Conservation (phyloP, 2,329 filamentous ascomycete genomes). For the Shiraia bambusicola region DNA sequence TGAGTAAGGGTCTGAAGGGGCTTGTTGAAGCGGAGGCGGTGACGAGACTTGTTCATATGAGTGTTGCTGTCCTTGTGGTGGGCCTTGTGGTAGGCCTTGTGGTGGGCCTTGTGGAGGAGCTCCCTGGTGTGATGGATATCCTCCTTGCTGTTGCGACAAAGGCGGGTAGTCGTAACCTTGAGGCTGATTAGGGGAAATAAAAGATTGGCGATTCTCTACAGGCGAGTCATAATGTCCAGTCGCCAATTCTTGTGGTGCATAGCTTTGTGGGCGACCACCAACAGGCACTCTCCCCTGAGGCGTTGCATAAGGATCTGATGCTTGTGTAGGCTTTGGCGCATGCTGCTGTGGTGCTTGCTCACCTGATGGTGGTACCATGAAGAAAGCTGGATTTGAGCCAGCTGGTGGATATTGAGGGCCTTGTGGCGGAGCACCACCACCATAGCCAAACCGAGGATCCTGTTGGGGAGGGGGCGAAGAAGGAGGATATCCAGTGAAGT, state of each 20-base stretch:
- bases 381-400: conserved; percentile 41
- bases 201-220: conserved; percentile 48
- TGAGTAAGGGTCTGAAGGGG: conserved; percentile 31
- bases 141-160: conserved; percentile 15
- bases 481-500: conserved; percentile 38
- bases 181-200: conserved; percentile 27
- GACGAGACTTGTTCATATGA: conserved; percentile 33
- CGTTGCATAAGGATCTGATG: conserved; percentile 43
- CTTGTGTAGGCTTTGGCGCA: conserved; percentile 31
- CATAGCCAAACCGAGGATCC: conserved; percentile 34
- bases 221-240: conserved; percentile 52
- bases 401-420: conserved; percentile 44
- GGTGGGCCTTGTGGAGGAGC: conserved; percentile 18
- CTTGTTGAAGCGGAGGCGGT: conserved; percentile 30
- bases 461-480: conserved; percentile 38
- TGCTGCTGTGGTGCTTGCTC: conserved; percentile 36
- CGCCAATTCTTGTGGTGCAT: conserved; percentile 51
- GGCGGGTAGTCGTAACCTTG: conserved; percentile 33
- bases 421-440: conserved; percentile 32
- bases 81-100: conserved; percentile 16
- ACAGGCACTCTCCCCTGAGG: conserved; percentile 40
- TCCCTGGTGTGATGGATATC: conserved; percentile 30
- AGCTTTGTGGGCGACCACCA: conserved; percentile 40
- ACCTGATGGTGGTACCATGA: conserved; percentile 37
- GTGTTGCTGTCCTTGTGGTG: conserved; percentile 21